Base-by-base conservation (phyloP, 2,329 filamentous ascomycete genomes). In the Fusarium sambucinum region DNA sequence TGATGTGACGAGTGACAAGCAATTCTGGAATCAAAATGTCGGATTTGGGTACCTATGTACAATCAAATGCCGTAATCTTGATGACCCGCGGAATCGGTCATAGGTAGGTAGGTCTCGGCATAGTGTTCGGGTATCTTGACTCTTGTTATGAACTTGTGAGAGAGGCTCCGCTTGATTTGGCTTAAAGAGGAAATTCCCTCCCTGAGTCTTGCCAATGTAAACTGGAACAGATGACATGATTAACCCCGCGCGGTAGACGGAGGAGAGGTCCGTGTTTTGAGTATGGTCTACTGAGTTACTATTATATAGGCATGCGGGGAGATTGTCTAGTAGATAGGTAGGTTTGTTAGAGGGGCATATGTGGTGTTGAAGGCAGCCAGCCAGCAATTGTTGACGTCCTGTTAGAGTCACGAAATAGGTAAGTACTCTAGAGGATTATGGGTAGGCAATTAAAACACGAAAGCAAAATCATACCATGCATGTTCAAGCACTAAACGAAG, bases 101-200 rank as follows among this genome's bases (percentile, higher is more conserved):
- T 59, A 29, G 56, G 41, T 35, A 48, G 17, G 35, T 12, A n/a
- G 37, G 32, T 38, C 35, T 55, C 70, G 70, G 70, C 66, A 73
- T 54, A 25, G 47, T 62, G 32, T 48, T 63, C 70, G 70, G 70
- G 51, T 66, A 66, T 65, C 58, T 46, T 69, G 30, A 33, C 65
- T 60, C 21, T 47, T 35, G 40, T 50, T 42, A 50, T 57, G 6
- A 27, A 27, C 27, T 27, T 27, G 27, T 27, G 42, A 46, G 51
- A 35, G 44, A 63, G 13, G 16, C 38, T 44, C 35, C 55, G 64
- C 54, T 37, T 62, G 55, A 40, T 54, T 63, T 69, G 35, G 58
- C 71, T 70, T 30, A 59, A 71, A 65, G 52, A 40, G 71, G 67
- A 47, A 71, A 74, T 71, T 74, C 55, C 59, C 65, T 56, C 60